Conservation (phyloP, 2,329 filamentous ascomycete genomes). For the Verticillium albo-atrum region DNA sequence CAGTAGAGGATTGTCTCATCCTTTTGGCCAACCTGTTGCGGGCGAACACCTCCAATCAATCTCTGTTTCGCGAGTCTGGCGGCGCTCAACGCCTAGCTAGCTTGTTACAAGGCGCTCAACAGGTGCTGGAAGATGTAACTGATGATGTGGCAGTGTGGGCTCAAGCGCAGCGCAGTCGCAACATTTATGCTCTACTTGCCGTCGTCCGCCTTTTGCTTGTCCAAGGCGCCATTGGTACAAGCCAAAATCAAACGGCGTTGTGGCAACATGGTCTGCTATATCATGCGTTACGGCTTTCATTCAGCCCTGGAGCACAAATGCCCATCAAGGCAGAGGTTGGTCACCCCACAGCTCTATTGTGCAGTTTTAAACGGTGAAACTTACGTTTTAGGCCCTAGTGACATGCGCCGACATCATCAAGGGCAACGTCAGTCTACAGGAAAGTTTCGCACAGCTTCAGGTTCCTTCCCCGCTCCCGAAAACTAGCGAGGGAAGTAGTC, state of each 20-base stretch:
- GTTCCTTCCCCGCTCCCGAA: conserved; percentile 58
- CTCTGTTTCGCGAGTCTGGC: conserved; percentile 86
- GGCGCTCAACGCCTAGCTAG: conserved; percentile 69
- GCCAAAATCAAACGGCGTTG: conserved; percentile 80
- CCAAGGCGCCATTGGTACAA: conserved; percentile 72
- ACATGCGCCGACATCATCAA: conserved; percentile 87
- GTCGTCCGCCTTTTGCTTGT: conserved; percentile 84
- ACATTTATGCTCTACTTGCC: conserved; percentile 83
- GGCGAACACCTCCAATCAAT: conserved; percentile 87
- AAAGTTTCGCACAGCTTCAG: conserved; percentile 82
- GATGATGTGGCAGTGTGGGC: conserved; percentile 69
- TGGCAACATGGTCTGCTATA: conserved; percentile 78
- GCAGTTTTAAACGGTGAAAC: conserved; percentile 1
- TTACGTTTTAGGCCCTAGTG: conserved; percentile 58
- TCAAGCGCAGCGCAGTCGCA: conserved; percentile 76
- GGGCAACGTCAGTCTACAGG: conserved; percentile 74
- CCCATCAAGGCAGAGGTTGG: conserved; percentile 77
- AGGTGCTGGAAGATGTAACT: conserved; percentile 47
- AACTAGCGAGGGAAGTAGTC: conserved; percentile 26
- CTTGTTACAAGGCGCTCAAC: conserved; percentile 58
- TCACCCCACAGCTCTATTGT: conserved; percentile 3
- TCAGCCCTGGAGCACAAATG: conserved; percentile 66
- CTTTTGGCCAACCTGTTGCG: conserved; percentile 84
- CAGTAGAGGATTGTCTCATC: conserved; percentile 90
- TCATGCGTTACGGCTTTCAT: conserved; percentile 77